Conservation (phyloP, 768 basidiomycete species). For the Lenzites betulinus region DNA sequence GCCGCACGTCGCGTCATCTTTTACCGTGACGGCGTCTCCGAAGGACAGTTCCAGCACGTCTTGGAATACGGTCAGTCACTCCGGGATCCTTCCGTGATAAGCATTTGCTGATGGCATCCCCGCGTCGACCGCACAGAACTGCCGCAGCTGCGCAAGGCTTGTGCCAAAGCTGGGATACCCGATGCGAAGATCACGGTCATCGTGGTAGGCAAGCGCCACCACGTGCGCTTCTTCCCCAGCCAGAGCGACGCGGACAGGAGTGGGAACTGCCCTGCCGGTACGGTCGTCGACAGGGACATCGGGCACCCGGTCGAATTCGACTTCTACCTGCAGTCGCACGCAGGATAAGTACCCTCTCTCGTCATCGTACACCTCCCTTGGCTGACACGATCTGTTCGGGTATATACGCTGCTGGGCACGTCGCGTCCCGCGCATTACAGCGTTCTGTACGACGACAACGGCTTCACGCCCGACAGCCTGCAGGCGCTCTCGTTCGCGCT, state of each 20-base stretch:
- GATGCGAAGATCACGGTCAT: slow-evolving; percentile 72
- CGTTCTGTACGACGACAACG: slow-evolving; percentile 55
- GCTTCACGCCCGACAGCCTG: slow-evolving; percentile 67
- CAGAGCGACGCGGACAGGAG: slow-evolving; percentile 58
- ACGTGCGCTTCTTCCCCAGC: slow-evolving; percentile 63
- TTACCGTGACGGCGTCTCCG: slow-evolving; percentile 67
- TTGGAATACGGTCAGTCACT: slow-evolving; percentile 53
- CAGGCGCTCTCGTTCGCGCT: slow-evolving; percentile 74
- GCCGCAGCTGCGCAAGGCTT: slow-evolving; percentile 44
- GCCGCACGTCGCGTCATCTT: slow-evolving; percentile 75
- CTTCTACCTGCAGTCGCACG: slow-evolving; percentile 78
- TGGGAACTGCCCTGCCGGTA: slow-evolving; percentile 77
- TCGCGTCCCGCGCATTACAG: slow-evolving; percentile 67
- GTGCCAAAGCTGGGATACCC: slow-evolving; percentile 51
- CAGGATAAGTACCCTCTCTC: slow-evolving; percentile 40
- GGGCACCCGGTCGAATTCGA: slow-evolving; percentile 75
- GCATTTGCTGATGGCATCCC: background rate
- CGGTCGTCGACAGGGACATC: slow-evolving; percentile 72
- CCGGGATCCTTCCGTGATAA: background rate
- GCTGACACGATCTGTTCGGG: slow-evolving; percentile 16
- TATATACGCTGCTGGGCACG: slow-evolving; percentile 58
- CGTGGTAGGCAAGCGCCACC: slow-evolving; percentile 79
- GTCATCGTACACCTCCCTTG: too few relatives aligned
- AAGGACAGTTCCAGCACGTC: slow-evolving; percentile 50
- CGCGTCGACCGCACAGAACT: slow-evolving; percentile 12